These are phyloP conservation scores for Apophysomyces trapeziformis DNA, from an alignment of 371 early-diverging fungal genomes.

Conservation along the genomic window DNA sequence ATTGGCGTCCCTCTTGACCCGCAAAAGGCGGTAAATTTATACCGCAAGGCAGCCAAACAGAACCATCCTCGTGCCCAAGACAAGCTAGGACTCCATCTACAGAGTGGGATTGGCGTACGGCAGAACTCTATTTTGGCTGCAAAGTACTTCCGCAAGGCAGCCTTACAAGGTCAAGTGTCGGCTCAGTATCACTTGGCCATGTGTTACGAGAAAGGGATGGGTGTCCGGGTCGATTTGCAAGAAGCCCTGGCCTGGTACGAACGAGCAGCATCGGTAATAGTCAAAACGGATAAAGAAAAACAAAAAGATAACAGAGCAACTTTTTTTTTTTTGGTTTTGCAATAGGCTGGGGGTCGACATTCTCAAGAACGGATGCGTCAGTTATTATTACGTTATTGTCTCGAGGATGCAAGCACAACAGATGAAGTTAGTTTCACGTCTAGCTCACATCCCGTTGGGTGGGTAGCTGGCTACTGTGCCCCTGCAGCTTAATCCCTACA, in stretches of 20 bases:
- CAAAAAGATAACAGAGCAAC: no score
- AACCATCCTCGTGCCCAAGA: conserved; percentile 77
- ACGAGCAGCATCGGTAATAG: conserved; percentile 61
- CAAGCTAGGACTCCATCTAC: conserved; percentile 83
- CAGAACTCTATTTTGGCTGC: conserved; percentile 63
- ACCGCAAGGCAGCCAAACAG: conserved; percentile 69
- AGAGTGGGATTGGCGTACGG: conserved; percentile 74
- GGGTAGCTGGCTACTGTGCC: conserved; percentile 24
- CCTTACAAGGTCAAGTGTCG: conserved; percentile 66
- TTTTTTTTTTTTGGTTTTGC: neutral
- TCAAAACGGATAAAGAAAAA: no score
- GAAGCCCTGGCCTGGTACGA: conserved; percentile 73
- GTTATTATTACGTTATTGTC: conserved; percentile 55
- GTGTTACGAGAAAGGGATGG: conserved; percentile 73
- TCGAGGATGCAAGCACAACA: conserved; percentile 37
- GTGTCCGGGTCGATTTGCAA: conserved; percentile 61
- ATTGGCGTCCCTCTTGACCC: conserved; percentile 69
- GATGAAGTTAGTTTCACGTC: neutral
- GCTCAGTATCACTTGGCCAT: conserved; percentile 70
- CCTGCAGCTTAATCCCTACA: conserved; percentile 20
- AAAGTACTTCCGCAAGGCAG: conserved; percentile 62
- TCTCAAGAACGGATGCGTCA: conserved; percentile 61
- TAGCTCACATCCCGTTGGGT: conserved; percentile 14
- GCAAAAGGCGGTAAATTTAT: conserved; percentile 73
- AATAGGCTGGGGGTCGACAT: conserved; percentile 53